phyloP scores from a whole-genome alignment of 1,139 yeast genomes.

The Ashbya aceris region DNA sequence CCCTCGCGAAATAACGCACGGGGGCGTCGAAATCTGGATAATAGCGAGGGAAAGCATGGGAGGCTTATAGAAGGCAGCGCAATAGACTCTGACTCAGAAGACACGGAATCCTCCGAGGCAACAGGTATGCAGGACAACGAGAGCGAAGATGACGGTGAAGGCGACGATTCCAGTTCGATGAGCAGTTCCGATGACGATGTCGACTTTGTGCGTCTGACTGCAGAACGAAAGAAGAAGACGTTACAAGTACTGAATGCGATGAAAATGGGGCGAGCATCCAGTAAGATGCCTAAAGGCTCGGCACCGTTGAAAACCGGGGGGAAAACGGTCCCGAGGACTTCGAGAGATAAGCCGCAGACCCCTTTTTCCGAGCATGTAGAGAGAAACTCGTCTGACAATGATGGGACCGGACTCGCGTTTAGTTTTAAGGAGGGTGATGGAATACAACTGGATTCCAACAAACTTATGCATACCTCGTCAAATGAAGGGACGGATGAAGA shows the following conservation, averaged over 20 bases:
- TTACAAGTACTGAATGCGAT: slow-evolving; percentile 43
- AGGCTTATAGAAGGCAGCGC: slow-evolving; percentile 23
- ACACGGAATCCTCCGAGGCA: slow-evolving; percentile 20
- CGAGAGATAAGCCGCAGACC: slow-evolving; percentile 2
- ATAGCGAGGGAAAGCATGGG: slow-evolving; percentile 24
- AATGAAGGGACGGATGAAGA: slow-evolving; percentile 42
- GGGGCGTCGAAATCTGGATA: slow-evolving; percentile 17
- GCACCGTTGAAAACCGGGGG: background rate
- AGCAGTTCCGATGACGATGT: slow-evolving; percentile 58
- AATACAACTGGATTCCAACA: slow-evolving; percentile 19
- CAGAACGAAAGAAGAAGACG: slow-evolving; percentile 50
- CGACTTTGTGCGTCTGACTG: slow-evolving; percentile 62
- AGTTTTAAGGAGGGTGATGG: slow-evolving; percentile 39
- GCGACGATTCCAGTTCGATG: slow-evolving; percentile 28
- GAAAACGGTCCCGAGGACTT: slow-evolving; percentile 6
- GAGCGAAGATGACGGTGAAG: slow-evolving; percentile 32
- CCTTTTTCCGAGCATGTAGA: slow-evolving; percentile 14
- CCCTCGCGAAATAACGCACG: slow-evolving; percentile 11
- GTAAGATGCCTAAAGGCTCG: background rate
- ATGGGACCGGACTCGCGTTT: slow-evolving; percentile 50
- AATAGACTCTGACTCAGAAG: slow-evolving; percentile 11
- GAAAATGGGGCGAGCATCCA: slow-evolving; percentile 26
- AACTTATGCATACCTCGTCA: background rate
- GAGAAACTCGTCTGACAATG: slow-evolving; percentile 27
- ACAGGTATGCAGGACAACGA: slow-evolving; percentile 26